These are phyloP conservation scores for Suillus weaverae DNA, from an alignment of 768 basidiomycete genomes.

Conservation along the genomic window DNA sequence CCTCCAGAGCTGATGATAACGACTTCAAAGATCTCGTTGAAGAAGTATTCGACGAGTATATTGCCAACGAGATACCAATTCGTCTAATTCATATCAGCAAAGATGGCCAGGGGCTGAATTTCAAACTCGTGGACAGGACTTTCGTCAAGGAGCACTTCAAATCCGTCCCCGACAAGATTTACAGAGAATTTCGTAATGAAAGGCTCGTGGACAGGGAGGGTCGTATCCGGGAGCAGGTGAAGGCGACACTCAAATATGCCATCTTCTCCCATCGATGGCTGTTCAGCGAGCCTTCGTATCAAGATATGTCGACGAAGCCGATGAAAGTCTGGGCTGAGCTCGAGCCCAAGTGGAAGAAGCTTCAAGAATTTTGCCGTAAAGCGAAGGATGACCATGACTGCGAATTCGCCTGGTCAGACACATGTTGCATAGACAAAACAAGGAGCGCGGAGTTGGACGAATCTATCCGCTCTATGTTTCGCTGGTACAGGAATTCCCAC, in stretches of 20 bases:
- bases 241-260: constrained; percentile 7
- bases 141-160: constrained; percentile 1
- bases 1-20: not conserved
- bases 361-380: constrained; percentile 9
- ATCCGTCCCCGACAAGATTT: not conserved
- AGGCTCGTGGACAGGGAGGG: not conserved
- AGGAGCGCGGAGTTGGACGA: constrained; percentile 22
- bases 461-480: constrained; percentile 23
- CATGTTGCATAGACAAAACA: constrained; percentile 19
- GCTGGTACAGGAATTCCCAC: constrained; percentile 18
- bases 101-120: not conserved
- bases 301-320: constrained; percentile 4
- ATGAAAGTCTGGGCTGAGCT: not conserved
- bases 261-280: constrained; percentile 13
- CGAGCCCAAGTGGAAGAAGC: constrained; percentile 5
- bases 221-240: not conserved
- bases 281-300: not conserved
- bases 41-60: constrained; percentile 9
- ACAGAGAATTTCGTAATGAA: not conserved
- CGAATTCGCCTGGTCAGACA: constrained; percentile 17
- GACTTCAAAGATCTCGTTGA: not conserved
- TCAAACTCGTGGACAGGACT: not conserved
- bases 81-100: constrained; percentile 5
- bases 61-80: constrained; percentile 7
- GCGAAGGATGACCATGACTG: constrained; percentile 4